Conservation (phyloP, 78 protist species). For the Polysphondylium violaceum region DNA sequence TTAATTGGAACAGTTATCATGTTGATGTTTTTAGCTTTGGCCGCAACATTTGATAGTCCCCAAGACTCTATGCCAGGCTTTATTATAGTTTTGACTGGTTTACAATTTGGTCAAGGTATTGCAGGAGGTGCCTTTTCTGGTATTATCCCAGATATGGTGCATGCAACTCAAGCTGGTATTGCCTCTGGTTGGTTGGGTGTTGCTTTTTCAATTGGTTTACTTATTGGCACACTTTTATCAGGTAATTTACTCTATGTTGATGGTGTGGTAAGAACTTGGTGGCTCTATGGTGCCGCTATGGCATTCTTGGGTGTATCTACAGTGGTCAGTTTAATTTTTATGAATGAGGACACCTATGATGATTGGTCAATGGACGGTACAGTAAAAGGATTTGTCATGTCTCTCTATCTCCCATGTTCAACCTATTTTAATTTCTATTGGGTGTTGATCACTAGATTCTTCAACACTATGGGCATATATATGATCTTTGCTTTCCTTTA, state of each 20-base stretch:
- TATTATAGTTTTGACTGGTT: conserved; percentile 25
- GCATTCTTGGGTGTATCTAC: conserved; percentile 12
- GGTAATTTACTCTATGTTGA: conserved; percentile 8
- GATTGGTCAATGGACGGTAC: conserved; percentile 23
- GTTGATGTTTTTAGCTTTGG: conserved; percentile 25
- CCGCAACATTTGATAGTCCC: conserved; percentile 27
- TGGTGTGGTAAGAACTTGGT: neutral
- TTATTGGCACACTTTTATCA: conserved; percentile 18
- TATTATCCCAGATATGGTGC: conserved; percentile 74
- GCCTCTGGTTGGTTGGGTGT: conserved; percentile 80
- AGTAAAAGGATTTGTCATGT: neutral
- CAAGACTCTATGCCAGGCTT: conserved; percentile 11
- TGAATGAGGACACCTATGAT: conserved; percentile 42
- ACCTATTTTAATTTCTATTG: conserved; percentile 63
- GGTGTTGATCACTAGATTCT: conserved; percentile 62
- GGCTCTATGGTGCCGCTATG: neutral
- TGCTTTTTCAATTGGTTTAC: conserved; percentile 41
- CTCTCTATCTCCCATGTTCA: conserved; percentile 21
- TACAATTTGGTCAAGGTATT: conserved; percentile 63
- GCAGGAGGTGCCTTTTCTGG: conserved; percentile 82
- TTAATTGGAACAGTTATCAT: conserved; percentile 55
- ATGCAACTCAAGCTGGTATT: conserved; percentile 30
- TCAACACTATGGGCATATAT: conserved; percentile 43
- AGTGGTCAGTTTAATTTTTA: neutral
- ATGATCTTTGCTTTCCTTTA: conserved; percentile 22